Evolutionary conservation across 1,284 basidiomycete genomes (phyloP), one percentile per base, ranked within the genome.

Genomic region (Mrakiaceae sp.): DNA sequence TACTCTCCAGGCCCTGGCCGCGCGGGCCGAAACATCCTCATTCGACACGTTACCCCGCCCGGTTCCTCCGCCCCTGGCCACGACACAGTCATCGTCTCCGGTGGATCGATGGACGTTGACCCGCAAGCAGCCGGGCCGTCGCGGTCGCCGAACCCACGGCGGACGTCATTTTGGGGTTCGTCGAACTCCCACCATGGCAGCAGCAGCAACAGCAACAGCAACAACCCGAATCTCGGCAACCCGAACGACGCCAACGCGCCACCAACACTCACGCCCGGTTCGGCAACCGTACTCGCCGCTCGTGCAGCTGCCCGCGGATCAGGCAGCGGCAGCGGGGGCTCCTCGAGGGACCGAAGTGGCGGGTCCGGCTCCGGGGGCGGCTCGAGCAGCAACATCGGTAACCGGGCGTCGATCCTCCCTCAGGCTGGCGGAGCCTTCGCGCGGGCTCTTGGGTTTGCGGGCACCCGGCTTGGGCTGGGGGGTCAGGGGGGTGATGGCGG

Each of bases 171-270:
- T 2, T 27, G 27, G 27, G 12, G 27, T 57, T 43, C 42, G 16
- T 7, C 55, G 55, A 10, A 42, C 43, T 9, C 8, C 53, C 7
- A 40, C 3, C 27, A 42, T 43, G 8, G 12, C 39, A n/a, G 9
- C 43, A 6, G 5, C 55, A 9, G 55, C 5, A 9, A 14, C 4
- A 4, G 47, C 46, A 16, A 3, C 48, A 27, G 27, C 27, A 27
- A 27, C 7, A 52, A 52, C 40, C 50, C 59, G 2, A 47, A 44
- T 27, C 50, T 60, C 40, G 59, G 59, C 27, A 60, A 60, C 50
- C 59, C 59, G 40, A 16, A 60, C 10, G 59, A 60, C 50, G 59
- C 47, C 9, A 43, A 60, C 50, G 59, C 43, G 4, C 49, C 52
- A 5, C 59, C 59, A 2, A n/a, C 40, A 3, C 59, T 60, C 5